A percentile compares a stretch with the other conserved stretches of the same genome.
Conservation (phyloP, 2,329 filamentous ascomycete genomes). For the Thielaviopsis ethacetica region DNA sequence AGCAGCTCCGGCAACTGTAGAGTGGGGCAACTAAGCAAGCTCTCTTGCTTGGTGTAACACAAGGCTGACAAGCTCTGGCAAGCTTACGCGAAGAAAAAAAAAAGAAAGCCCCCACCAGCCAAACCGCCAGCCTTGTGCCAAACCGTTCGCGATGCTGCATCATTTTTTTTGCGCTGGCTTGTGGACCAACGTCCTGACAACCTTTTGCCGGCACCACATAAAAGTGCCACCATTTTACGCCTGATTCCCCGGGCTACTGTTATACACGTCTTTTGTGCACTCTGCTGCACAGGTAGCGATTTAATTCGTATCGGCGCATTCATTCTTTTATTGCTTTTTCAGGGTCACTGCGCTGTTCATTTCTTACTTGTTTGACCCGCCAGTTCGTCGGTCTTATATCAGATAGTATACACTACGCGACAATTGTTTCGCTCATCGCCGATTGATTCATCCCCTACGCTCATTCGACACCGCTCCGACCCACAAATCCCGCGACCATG, state of each 20-base stretch:
- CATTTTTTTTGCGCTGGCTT: not conserved
- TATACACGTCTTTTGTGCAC: not conserved
- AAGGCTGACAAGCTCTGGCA: not conserved
- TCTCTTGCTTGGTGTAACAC: not conserved
- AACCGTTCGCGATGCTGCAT: not conserved
- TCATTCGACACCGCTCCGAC: not conserved
- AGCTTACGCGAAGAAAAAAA: not conserved
- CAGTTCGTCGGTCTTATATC: not conserved
- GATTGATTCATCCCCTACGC: not conserved
- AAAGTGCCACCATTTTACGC: not conserved
- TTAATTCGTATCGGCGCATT: not conserved
- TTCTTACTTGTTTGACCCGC: not conserved
- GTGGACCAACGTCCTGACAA: not conserved
- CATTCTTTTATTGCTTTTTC: not conserved
- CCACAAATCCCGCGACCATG: conserved; percentile 20
- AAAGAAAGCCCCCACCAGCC: not conserved
- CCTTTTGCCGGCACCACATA: not conserved
- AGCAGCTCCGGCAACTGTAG: too few relatives aligned
- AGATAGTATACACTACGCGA: not conserved
- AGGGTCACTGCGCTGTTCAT: not conserved
- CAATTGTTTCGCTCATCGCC: not conserved
- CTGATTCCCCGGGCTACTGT: too few relatives aligned
- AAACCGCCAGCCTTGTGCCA: not conserved
- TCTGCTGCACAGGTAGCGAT: not conserved
- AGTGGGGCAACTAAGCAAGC: too few relatives aligned